Percentiles rank a stretch among this genome's conserved stretches.
These are phyloP conservation scores for Diaporthe eres DNA, from an alignment of 2,329 filamentous ascomycete genomes.

Conservation along the genomic window DNA sequence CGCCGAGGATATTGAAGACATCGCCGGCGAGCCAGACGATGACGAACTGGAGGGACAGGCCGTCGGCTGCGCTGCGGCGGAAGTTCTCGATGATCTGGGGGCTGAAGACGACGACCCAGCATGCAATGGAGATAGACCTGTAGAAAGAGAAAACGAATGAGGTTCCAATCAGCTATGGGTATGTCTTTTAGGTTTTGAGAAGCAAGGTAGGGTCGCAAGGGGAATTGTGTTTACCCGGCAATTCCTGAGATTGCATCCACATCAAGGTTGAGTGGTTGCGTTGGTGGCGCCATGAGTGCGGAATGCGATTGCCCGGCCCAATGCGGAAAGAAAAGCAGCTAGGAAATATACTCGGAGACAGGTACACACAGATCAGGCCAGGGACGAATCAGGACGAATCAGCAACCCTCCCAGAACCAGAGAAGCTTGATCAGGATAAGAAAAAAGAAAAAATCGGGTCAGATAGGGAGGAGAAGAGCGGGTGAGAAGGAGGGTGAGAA, in stretches of 20 bases:
- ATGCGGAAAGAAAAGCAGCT: conserved; percentile 4
- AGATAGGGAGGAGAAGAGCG: background rate
- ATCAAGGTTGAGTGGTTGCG: conserved; percentile 77
- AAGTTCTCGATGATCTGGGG: conserved; percentile 98
- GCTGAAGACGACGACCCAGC: conserved; percentile 98
- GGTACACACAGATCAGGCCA: background rate
- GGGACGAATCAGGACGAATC: background rate
- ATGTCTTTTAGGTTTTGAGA: background rate
- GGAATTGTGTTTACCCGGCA: conserved; percentile 71
- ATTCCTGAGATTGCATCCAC: conserved; percentile 94
- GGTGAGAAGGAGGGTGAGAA: background rate
- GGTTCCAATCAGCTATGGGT: background rate
- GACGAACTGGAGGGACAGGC: conserved; percentile 91
- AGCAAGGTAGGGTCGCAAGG: conserved; percentile 2
- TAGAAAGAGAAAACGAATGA: conserved; percentile 9
- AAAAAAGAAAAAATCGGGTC: background rate
- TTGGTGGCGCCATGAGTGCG: conserved; percentile 66
- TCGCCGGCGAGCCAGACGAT: conserved; percentile 94
- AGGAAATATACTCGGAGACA: background rate
- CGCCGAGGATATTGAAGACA: conserved; percentile 97
- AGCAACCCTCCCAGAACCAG: background rate
- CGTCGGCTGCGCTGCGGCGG: conserved; percentile 85
- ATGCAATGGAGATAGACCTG: conserved; percentile 95
- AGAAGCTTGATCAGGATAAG: background rate
- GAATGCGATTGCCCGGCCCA: background rate